These are phyloP conservation scores for Periconia digitata DNA, from an alignment of 2,329 filamentous ascomycete genomes.

Conservation along the genomic window DNA sequence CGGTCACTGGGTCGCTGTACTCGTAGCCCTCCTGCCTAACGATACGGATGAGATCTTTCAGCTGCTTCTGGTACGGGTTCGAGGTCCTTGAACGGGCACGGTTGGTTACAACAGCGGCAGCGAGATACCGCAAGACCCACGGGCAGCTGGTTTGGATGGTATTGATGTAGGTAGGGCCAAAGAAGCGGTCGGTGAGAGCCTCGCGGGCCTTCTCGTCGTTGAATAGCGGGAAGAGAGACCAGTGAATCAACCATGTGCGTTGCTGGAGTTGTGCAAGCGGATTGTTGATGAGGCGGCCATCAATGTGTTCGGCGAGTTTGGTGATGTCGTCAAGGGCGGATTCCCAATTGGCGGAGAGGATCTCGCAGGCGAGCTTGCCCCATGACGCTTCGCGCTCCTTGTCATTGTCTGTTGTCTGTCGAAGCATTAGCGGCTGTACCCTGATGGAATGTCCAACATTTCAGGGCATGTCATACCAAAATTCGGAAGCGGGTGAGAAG, in stretches of 20 bases:
- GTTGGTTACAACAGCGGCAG: conserved; percentile 93
- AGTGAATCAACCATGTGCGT: conserved; percentile 97
- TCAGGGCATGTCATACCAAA: conserved; percentile 50
- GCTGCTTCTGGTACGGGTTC: conserved; percentile 96
- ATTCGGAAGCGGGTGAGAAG: conserved; percentile 97
- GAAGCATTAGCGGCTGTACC: conserved; percentile 8
- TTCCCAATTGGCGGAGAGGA: conserved; percentile 94
- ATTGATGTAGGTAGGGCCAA: conserved; percentile 97
- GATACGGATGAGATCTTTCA: conserved; percentile 95
- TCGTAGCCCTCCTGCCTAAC: conserved; percentile 97
- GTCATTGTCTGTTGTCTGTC: conserved; percentile 87
- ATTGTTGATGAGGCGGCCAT: conserved; percentile 94
- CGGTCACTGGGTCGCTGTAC: conserved; percentile 92
- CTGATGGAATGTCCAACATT: neutral
- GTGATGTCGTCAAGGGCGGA: conserved; percentile 69
- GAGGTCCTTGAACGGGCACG: conserved; percentile 66
- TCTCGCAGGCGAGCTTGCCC: conserved; percentile 97
- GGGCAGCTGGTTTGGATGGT: conserved; percentile 98
- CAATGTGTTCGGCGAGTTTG: conserved; percentile 73
- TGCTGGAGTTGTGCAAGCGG: conserved; percentile 92
- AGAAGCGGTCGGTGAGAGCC: conserved; percentile 90
- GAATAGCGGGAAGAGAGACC: conserved; percentile 98
- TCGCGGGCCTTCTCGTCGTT: conserved; percentile 93
- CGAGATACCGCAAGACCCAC: conserved; percentile 93
- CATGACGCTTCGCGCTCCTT: conserved; percentile 94